A percentile compares a stretch with the other conserved stretches of the same genome.
phyloP scores from a whole-genome alignment of 2,329 filamentous ascomycete genomes.

The Pseudonectria buxi region DNA sequence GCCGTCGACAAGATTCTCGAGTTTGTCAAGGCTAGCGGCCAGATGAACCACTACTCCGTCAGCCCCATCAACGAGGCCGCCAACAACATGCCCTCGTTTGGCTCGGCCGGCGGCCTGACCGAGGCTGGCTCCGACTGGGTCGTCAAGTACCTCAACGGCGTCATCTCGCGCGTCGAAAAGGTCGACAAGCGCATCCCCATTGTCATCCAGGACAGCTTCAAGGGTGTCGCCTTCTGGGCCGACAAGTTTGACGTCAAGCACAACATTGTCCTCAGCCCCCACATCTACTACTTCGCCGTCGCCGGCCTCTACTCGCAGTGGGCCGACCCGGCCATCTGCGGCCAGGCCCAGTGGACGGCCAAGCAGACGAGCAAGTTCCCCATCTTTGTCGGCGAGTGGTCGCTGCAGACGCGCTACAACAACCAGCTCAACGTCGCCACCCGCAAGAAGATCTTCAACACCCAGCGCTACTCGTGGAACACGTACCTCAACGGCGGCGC shows the following conservation, averaged over 20 bases:
- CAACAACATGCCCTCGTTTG: constrained; percentile 3
- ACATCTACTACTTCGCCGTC: constrained; percentile 7
- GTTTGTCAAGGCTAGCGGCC: constrained; percentile 3
- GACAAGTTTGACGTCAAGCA: not conserved
- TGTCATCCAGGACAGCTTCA: constrained; percentile 7
- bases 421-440: constrained; percentile 2
- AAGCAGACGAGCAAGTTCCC: constrained; percentile 4
- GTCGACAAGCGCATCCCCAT: constrained; percentile 4
- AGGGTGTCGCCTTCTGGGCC: constrained; percentile 4
- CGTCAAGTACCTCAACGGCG: constrained; percentile 4
- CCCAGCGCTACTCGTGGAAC: not conserved
- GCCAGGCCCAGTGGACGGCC: not conserved
- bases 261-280: constrained; percentile 6
- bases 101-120: constrained; percentile 1
- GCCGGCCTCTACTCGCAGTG: not conserved
- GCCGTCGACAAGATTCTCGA: constrained; percentile 4
- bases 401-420: constrained; percentile 2
- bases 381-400: constrained; percentile 8
- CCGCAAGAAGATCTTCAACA: constrained; percentile 2
- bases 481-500: constrained; percentile 2
- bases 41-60: constrained; percentile 1
- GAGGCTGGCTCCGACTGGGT: constrained; percentile 5
- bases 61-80: constrained; percentile 6
- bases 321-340: constrained; percentile 1
- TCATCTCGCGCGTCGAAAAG: constrained; percentile 2